phyloP scores from a whole-genome alignment of 2,329 filamentous ascomycete genomes.

The Cercospora canescens region DNA sequence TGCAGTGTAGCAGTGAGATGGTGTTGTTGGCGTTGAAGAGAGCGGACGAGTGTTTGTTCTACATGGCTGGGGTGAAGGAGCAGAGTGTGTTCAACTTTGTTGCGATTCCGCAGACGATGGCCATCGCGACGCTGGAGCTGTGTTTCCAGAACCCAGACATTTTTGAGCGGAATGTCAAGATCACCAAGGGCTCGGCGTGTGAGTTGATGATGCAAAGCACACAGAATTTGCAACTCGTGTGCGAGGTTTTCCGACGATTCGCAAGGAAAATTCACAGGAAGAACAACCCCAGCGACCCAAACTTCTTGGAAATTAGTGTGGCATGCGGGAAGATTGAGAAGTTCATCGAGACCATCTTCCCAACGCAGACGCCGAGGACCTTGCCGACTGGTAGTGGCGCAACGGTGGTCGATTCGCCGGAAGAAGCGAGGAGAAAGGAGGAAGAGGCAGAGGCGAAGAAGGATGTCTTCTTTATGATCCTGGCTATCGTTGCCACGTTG shows the following conservation, averaged over 20 bases:
- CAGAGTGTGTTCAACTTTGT: constrained; percentile 99
- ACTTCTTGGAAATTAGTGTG: constrained; percentile 87
- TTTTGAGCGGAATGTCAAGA: constrained; percentile 88
- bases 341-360: constrained; percentile 93
- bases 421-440: constrained; percentile 57
- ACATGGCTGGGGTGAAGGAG: constrained; percentile 90
- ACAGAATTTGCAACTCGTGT: constrained; percentile 81
- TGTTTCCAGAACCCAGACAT: constrained; percentile 90
- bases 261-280: constrained; percentile 82
- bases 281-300: constrained; percentile 91
- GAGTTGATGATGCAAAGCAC: constrained; percentile 89
- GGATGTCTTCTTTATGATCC: constrained; percentile 63
- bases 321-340: constrained; percentile 92
- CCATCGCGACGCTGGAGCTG: constrained; percentile 88
- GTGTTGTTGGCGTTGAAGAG: constrained; percentile 84
- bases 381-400: constrained; percentile 33
- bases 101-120: constrained; percentile 95
- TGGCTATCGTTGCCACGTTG: constrained; percentile 68
- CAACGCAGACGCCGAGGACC: constrained; percentile 71
- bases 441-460: constrained; percentile 53
- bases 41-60: constrained; percentile 92
- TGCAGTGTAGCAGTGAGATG: constrained; percentile 92
- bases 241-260: constrained; percentile 78
- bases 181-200: constrained; percentile 92
- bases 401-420: constrained; percentile 49